Evolutionary conservation across 805 yeast species (phyloP), one percentile per base, ranked within the genome.

Genomic region (Helenozyma baotianmanensis): DNA sequence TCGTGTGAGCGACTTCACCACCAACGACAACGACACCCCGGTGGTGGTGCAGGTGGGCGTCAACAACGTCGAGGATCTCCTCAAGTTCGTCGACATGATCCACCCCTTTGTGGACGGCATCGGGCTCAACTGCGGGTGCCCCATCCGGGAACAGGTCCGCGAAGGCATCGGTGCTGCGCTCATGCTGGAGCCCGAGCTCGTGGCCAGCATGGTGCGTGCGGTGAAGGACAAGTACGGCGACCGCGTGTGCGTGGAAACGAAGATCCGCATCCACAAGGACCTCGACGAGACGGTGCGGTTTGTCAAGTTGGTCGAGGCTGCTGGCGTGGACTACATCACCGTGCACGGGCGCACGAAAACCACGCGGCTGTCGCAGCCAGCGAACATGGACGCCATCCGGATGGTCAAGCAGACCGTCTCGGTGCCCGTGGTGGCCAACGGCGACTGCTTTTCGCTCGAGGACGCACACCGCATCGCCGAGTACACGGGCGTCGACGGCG

Each of bases 121-220:
- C 25, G 97, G 97, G 0, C 70, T 92, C 37, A 92, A 92, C 64
- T 92, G 97, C 59, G 98, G 98, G 0, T 92, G 98, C 61, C 98
- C 98, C 1, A 88, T 92, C 32, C 82, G 81, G 42, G 97, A 90
- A 43, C 97, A 92, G 56, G 84, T 86, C 10, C 70, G 95, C 27
- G 96, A 88, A 55, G 98, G 97, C 15, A 89, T 92, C 11, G 98
- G 98, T 4, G 96, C 97, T 2, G 97, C 97, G 0, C 68, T 92
- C 36, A 89, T 92, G 85, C 68, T 80, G 17, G 80, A 84, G 42
- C 83, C 89, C 2, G 88, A 85, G 23, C 62, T 79, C 30, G 92
- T 92, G 4, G 76, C 89, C 1, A 68, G 72, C 3, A 84, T 92
- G 96, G 95, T 92, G 6, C 61, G 68, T 27, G 86, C 88, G 1